Base-by-base conservation (phyloP, 2,329 filamentous ascomycete genomes). In the Cordyceps cateniannulata region DNA sequence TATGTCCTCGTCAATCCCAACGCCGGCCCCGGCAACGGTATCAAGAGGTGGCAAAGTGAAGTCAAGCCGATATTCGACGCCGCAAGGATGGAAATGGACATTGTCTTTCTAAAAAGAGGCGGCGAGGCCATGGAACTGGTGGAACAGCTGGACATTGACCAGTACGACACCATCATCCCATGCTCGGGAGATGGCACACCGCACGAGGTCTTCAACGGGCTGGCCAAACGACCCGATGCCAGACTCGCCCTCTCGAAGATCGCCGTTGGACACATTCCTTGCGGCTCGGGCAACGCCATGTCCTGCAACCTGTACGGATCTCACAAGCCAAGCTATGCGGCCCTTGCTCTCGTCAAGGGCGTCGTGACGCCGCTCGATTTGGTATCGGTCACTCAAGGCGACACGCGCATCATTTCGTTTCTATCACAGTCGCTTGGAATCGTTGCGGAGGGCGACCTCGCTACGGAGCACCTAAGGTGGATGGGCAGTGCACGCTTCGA, bases 231-330 rank as follows among this genome's bases (percentile, higher is more conserved):
- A 44, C 70, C 81, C 5, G 90, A 97, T 73, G 92, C 92, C 22
- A 79, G 81, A 35, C 82, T 82, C 60, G 95, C 93, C 0, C 76
- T 99, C 63, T 77, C 80, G 24, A 89, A 87, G 68, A 76, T 98
- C 16, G 90, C 95, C 1, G 86, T 99, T 2, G 88, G 87, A 24
- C 91, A 96, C 69, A 81, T 99, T 40, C 95, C 95, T 1, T 96
- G 93, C 70, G 95, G 95, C 16, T 95, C 90, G 54, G 95, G 95
- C 6, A 99, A 99, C 72, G 95, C 91, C 24, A 89, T 98, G 86
- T 90, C 90, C 64, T 87, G 89, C 77, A 98, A 97, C 72, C 76
- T 96, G 51, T 91, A 91, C 66, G 95, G 93, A 5, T 93, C 92
- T 0, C 83, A 88, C 64, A 86, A 84, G 64, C 83, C 89, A 9